Conservation (phyloP, 192 early-diverging fungal genomes). For the Backusella sp. region DNA sequence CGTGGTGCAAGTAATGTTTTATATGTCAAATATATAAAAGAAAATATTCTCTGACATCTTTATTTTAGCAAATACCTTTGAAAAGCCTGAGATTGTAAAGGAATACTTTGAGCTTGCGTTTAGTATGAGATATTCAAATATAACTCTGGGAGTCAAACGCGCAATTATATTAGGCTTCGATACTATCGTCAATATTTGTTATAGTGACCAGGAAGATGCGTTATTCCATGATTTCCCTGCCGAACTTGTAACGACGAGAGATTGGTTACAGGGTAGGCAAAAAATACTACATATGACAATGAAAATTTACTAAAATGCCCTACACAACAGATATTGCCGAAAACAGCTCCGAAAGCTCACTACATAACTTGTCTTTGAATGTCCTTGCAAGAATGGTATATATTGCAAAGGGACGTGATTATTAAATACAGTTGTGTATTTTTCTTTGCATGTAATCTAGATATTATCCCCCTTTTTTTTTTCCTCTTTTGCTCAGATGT, state of each 20-base stretch:
- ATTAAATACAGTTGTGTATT: background rate
- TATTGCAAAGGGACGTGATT: background rate
- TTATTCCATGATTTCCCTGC: constrained; percentile 1
- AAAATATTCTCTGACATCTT: background rate
- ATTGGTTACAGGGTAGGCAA: background rate
- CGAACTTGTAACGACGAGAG: background rate
- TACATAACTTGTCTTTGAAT: background rate
- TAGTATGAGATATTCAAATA: constrained; percentile 20
- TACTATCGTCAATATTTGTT: constrained; percentile 14
- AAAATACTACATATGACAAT: background rate
- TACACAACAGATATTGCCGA: background rate
- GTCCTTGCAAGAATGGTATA: background rate
- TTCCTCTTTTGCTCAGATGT: background rate
- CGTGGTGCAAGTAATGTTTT: constrained; percentile 21
- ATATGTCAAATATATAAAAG: background rate
- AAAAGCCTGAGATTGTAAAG: constrained; percentile 19
- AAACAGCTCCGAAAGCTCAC: background rate
- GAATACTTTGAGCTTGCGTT: constrained; percentile 28
- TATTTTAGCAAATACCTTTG: constrained; percentile 20
- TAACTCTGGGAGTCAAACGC: background rate
- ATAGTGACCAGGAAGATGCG: constrained; percentile 3
- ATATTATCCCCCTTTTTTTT: background rate
- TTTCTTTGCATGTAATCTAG: background rate
- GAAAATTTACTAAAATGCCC: background rate
- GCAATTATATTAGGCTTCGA: constrained; percentile 20